Evolutionary conservation across 345 rosid species (phyloP), one percentile per base, ranked within the genome.

Genomic region (Lepidium sativum): DNA sequence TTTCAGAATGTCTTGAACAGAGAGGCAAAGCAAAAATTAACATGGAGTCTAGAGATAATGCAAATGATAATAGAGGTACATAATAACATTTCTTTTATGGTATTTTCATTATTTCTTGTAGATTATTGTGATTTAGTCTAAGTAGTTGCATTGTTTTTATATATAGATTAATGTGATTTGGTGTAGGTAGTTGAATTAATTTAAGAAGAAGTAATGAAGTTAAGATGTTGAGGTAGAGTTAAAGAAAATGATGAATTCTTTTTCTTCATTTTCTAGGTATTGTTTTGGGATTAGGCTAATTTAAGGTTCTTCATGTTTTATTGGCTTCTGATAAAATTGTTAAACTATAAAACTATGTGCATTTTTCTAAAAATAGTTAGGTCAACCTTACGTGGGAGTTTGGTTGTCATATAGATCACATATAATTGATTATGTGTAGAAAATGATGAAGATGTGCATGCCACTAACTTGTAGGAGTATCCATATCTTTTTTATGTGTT

Each of bases 311-410:
- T 65, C 70, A 63, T 64, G 65, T 39, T 48, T 47, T 65, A 10
- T 63, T 38, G 41, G 57, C 42, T 55, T 63, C 20, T 8, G 43
- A 53, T 9, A 62, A 38, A 53, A 12, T 27, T 21, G 31, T 54
- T 33, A 54, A 47, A 29, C 52, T 29, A 45, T 8, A 40, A 8
- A 29, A 5, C 18, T 34, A 31, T 43, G 9, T 49, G 9, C 12
- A 40, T 35, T 52, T 25, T 34, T 35, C 12, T 47, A 21, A 52
- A 55, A n/a, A 39, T 23, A 51, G 68, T 45, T 59, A 44, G 77
- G 72, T 62, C 53, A 62, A 74, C 48, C 52, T 60, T 74, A 47
- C 55, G 69, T 74, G 34, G 38, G 72, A 66, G 55, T 68, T 68
- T 60, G 77, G 77, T 74, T 74, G 60, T 61, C 47, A 45, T 60